Evolutionary conservation across 208 protist species (phyloP), one percentile per base, ranked within the genome.

Genomic region (Acanthamoeba castellanii): DNA sequence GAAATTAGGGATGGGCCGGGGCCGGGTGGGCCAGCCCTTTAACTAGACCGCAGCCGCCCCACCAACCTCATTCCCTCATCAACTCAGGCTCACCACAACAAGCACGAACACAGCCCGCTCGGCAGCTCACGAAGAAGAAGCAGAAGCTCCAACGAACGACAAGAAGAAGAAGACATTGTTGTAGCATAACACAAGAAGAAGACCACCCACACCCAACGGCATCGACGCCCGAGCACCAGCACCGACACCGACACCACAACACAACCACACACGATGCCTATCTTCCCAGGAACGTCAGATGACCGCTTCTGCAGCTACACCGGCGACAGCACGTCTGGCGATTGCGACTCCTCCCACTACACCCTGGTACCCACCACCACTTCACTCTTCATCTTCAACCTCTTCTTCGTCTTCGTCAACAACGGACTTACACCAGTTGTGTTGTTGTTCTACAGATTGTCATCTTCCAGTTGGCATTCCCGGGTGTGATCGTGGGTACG

Each of bases 381-480:
- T 1, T 8, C 76, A 57, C 22, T 84, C 5, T 82, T n/a, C 45
- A 1, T 59, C 11, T 50, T 59, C 76, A 13, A n/a, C n/a, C n/a
- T n/a, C n/a, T n/a, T 85, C 45, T 50, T 82, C 42, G 22, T 82
- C 42, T 13, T 82, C 72, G 20, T 22, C 22, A 30, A 22, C 66
- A 74, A 2, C 16, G 14, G 25, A 1, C 25, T 74, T 0, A 78
- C 37, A 27, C n/a, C 1, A 18, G 7, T 32, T 72, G n/a, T 5
- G 6, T 27, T 0, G 9, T 27, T 13, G 30, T 72, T 8, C 34
- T 11, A 32, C 34, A 88, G 81, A 27, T 64, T 22, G 81, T 88
- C 50, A 37, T 88, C 27, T 88, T 88, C 52, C 81, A 88, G 47
- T 88, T 88, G 81, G 81, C 81, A 13, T 88, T 88, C 50, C 81